Conservation (phyloP, 1,284 basidiomycete species). For the Athelia sp. region DNA sequence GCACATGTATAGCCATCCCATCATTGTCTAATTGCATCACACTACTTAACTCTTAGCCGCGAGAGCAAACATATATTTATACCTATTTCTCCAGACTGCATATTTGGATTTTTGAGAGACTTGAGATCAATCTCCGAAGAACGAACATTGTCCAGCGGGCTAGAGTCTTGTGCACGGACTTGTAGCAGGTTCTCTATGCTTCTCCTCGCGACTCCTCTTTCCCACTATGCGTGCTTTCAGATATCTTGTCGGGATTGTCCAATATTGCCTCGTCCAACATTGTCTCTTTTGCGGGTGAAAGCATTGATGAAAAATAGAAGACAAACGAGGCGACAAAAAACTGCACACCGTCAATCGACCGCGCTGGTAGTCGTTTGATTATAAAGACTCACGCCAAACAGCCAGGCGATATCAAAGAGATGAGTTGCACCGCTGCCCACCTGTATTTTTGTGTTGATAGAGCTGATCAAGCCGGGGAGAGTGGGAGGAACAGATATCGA, state of each 20-base stretch:
- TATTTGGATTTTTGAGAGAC: too few species aligned
- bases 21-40: too few species aligned
- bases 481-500: conserved; percentile 59
- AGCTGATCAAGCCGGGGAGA: conserved; percentile 63
- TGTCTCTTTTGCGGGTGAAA: conserved; percentile 57
- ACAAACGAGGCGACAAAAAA: conserved; percentile 36
- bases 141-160: too few species aligned
- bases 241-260: background rate
- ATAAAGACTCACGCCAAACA: conserved; percentile 54
- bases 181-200: too few species aligned
- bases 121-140: too few species aligned
- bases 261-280: conserved; percentile 42
- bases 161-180: too few species aligned
- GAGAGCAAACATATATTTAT: too few species aligned
- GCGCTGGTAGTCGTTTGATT: background rate
- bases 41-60: too few species aligned
- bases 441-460: conserved; percentile 53
- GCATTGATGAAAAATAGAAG: conserved; percentile 45
- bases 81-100: too few species aligned
- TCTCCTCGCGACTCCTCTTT: too few species aligned
- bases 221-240: too few species aligned
- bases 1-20: too few species aligned
- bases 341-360: conserved; percentile 16
- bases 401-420: conserved; percentile 65
- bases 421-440: conserved; percentile 43